These are phyloP conservation scores for Schizophyllum commune DNA, from an alignment of 1,284 basidiomycete genomes.

Conservation along the genomic window DNA sequence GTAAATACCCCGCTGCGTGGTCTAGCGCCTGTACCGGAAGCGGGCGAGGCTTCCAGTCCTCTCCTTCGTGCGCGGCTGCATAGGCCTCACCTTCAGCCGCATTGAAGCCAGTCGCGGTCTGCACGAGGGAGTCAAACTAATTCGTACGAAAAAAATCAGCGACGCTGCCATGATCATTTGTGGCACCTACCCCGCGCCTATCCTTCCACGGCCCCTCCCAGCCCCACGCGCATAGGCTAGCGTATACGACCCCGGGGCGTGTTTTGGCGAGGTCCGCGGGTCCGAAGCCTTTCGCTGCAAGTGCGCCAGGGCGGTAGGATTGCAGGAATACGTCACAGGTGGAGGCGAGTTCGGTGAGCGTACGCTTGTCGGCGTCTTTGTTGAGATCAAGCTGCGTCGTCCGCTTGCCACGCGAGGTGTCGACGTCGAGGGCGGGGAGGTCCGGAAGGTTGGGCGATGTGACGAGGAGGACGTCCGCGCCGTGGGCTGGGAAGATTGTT, in stretches of 20 bases:
- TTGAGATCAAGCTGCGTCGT: constrained; percentile 55
- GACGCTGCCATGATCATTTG: background rate
- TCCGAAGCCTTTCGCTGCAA: constrained; percentile 46
- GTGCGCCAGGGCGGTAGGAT: constrained; percentile 50
- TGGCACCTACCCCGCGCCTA: constrained; percentile 39
- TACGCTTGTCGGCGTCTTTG: constrained; percentile 21
- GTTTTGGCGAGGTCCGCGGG: constrained; percentile 29
- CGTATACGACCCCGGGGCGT: constrained; percentile 49
- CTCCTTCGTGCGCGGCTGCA: constrained; percentile 20
- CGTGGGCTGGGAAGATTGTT: constrained; percentile 35
- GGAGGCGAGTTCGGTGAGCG: constrained; percentile 29
- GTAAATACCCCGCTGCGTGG: constrained; percentile 53
- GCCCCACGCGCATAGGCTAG: constrained; percentile 52
- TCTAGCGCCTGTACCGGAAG: constrained; percentile 60
- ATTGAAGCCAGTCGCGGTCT: constrained; percentile 61
- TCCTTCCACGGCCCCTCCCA: constrained; percentile 55
- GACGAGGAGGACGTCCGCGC: constrained; percentile 53
- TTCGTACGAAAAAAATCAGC: background rate
- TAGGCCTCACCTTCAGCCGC: constrained; percentile 46
- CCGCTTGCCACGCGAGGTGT: constrained; percentile 61
- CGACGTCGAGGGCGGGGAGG: constrained; percentile 47
- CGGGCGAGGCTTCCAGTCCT: constrained; percentile 28
- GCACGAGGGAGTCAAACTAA: constrained; percentile 62
- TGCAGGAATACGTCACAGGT: constrained; percentile 60
- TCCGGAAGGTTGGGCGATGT: constrained; percentile 50